These are phyloP conservation scores for Silene uniflora DNA, from an alignment of 148 eudicot species.

Conservation along the genomic window DNA sequence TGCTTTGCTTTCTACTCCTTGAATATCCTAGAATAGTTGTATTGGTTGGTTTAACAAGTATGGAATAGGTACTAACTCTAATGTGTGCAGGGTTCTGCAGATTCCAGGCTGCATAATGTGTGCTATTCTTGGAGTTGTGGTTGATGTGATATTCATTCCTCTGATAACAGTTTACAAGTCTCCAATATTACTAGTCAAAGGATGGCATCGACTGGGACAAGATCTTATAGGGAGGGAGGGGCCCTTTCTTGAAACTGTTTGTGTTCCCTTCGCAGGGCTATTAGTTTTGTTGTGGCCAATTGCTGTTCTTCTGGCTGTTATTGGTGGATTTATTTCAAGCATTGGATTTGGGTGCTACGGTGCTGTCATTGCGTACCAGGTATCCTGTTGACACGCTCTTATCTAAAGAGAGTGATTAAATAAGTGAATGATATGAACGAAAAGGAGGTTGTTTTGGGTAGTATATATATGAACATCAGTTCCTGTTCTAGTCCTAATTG, in stretches of 20 bases:
- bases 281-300: slow-evolving; percentile 30
- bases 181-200: slow-evolving; percentile 30
- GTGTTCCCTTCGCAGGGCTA: slow-evolving; percentile 35
- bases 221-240: slow-evolving; percentile 38
- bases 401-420: not conserved
- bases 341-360: slow-evolving; percentile 30
- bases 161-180: slow-evolving; percentile 31
- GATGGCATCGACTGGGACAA: slow-evolving; percentile 29
- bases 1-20: slow-evolving; percentile 1
- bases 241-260: slow-evolving; percentile 36
- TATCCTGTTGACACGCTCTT: slow-evolving; percentile 3
- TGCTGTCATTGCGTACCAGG: slow-evolving; percentile 32
- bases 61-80: no score
- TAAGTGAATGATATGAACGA: not conserved
- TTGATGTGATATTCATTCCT: slow-evolving; percentile 31
- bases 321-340: slow-evolving; percentile 28
- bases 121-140: slow-evolving; percentile 24
- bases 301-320: slow-evolving; percentile 28
- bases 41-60: no score
- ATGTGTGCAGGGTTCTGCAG: slow-evolving; percentile 21
- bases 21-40: not conserved
- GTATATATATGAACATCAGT: not conserved
- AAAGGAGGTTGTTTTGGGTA: not conserved
- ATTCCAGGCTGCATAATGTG: slow-evolving; percentile 32
- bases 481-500: not conserved